Evolutionary conservation across 305 asterid species (phyloP).

Genomic region (Rubia peregrina): DNA sequence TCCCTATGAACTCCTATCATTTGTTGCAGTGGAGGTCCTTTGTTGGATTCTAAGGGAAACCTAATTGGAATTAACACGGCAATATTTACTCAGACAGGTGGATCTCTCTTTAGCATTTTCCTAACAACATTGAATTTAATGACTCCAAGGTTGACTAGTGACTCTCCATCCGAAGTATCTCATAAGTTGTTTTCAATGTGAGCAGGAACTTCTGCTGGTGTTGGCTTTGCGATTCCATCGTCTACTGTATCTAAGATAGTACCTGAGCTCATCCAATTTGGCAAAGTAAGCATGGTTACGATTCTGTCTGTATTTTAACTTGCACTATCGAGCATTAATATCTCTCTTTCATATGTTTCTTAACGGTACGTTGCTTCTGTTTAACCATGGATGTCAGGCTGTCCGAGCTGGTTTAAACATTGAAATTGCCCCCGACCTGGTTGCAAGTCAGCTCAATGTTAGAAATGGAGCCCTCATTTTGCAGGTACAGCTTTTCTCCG

Average conservation of each 20-base stretch:
- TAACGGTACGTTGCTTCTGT: conserved; percentile 1
- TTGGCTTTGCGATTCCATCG: conserved; percentile 94
- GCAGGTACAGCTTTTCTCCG: conserved; percentile 37
- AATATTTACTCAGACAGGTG: conserved; percentile 91
- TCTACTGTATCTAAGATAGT: conserved; percentile 83
- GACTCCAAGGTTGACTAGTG: neutral
- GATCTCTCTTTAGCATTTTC: conserved; percentile 11
- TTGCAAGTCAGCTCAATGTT: conserved; percentile 91
- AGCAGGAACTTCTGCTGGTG: conserved; percentile 94
- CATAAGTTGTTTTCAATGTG: conserved; percentile 8
- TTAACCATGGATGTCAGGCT: conserved; percentile 30
- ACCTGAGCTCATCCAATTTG: conserved; percentile 85
- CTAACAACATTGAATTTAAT: neutral
- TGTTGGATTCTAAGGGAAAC: conserved; percentile 83
- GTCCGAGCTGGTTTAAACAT: conserved; percentile 74
- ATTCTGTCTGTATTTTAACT: neutral
- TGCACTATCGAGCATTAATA: no score
- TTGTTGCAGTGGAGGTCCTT: conserved; percentile 83
- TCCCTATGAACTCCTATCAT: conserved; percentile 12
- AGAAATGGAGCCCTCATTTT: conserved; percentile 81
- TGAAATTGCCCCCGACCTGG: conserved; percentile 70
- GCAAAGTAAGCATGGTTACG: conserved; percentile 44
- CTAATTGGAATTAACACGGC: conserved; percentile 94
- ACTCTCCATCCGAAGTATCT: neutral
- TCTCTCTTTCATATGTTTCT: neutral